Percentiles rank a stretch among this genome's conserved stretches.
Evolutionary conservation across 192 early-diverging fungal genomes (phyloP).

Genomic region (Neocallimastix lanati): DNA sequence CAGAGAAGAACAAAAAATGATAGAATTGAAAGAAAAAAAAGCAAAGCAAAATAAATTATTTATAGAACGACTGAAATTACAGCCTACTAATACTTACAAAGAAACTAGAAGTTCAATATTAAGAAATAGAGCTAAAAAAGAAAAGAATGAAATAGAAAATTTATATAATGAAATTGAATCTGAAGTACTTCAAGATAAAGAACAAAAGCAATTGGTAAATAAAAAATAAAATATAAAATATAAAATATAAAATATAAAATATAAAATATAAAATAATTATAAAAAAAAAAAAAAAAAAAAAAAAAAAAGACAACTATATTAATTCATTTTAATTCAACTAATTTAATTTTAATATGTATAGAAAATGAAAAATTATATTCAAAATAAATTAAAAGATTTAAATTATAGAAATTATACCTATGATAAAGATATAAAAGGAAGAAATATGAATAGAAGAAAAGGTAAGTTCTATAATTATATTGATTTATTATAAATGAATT

Average conservation of each 20-base stretch:
- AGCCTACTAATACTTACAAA: background rate
- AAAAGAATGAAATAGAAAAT: background rate
- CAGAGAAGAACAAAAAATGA: background rate
- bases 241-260: too few species aligned
- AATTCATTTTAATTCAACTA: too few species aligned
- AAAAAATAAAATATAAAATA: too few species aligned
- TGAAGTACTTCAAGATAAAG: background rate
- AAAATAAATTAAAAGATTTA: background rate
- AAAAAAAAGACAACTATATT: too few species aligned
- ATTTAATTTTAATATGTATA: background rate
- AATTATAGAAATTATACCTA: background rate
- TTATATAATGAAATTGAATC: background rate
- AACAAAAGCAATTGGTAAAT: background rate
- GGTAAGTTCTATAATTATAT: background rate
- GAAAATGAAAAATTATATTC: background rate
- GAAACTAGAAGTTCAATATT: background rate
- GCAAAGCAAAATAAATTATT: background rate
- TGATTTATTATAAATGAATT: background rate
- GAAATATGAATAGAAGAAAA: background rate
- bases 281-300: background rate
- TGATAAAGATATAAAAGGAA: background rate
- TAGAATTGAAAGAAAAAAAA: background rate
- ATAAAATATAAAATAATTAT: background rate
- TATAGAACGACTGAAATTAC: background rate
- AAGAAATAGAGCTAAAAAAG: background rate